Evolutionary conservation across 169 alveolate species (phyloP).

Genomic region (Plasmodium gonderi): DNA sequence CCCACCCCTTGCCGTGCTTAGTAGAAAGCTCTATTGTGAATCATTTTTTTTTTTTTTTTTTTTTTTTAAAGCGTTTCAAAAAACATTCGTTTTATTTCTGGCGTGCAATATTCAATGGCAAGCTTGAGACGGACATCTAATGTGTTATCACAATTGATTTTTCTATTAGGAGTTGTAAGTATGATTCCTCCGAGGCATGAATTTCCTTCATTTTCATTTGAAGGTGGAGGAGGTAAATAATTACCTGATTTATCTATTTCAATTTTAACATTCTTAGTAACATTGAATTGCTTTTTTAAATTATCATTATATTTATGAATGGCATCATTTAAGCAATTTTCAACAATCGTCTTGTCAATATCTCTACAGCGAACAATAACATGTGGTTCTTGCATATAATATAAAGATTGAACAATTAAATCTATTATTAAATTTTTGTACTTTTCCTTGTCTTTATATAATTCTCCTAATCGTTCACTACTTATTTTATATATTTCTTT

Average conservation of each 20-base stretch:
- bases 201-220: slow-evolving; percentile 75
- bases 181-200: slow-evolving; percentile 85
- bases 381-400: slow-evolving; percentile 85
- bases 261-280: slow-evolving; percentile 81
- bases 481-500: slow-evolving; percentile 83
- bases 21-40: too few species aligned
- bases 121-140: slow-evolving; percentile 83
- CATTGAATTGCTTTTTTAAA: slow-evolving; percentile 81
- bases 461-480: slow-evolving; percentile 83
- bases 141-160: slow-evolving; percentile 86
- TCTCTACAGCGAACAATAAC: slow-evolving; percentile 90
- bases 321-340: slow-evolving; percentile 86
- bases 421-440: slow-evolving; percentile 83
- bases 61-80: slow-evolving; percentile 73
- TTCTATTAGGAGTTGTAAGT: slow-evolving; percentile 85
- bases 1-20: background rate
- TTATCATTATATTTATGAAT: slow-evolving; percentile 81
- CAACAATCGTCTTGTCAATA: slow-evolving; percentile 87
- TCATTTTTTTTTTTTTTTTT: too few species aligned
- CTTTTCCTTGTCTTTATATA: slow-evolving; percentile 77
- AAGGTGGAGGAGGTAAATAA: slow-evolving; percentile 86
- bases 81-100: slow-evolving; percentile 83
- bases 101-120: slow-evolving; percentile 84
- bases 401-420: slow-evolving; percentile 85
- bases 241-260: slow-evolving; percentile 83